A percentile compares a stretch with the other conserved stretches of the same genome.
Conservation (phyloP, 768 basidiomycete genomes). For the Russula vinacea region DNA sequence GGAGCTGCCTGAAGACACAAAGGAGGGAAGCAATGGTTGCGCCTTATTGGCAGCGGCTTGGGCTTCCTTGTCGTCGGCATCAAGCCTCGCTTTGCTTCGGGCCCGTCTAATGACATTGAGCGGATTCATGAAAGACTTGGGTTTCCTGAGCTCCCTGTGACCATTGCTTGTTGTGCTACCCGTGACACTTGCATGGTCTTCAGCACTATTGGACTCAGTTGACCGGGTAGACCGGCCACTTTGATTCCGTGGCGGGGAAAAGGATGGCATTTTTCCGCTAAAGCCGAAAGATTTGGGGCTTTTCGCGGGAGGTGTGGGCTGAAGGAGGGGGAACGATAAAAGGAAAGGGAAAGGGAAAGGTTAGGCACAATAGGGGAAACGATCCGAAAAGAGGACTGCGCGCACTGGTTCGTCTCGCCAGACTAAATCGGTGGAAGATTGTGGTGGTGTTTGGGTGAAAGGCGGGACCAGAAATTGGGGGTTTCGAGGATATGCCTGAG, state of each 20-base stretch:
- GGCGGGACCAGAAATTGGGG: constrained; percentile 6
- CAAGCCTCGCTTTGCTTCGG: constrained; percentile 42
- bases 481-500: constrained; percentile 22
- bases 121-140: constrained; percentile 47
- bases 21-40: constrained; percentile 27
- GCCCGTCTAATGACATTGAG: constrained; percentile 44
- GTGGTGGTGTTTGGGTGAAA: constrained; percentile 19
- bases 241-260: constrained; percentile 33
- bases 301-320: constrained; percentile 49
- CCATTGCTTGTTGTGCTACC: constrained; percentile 38
- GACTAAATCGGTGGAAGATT: constrained; percentile 10
- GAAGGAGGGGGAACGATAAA: neutral
- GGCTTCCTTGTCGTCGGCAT: constrained; percentile 40
- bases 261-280: constrained; percentile 43
- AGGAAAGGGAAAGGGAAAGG: constrained; percentile 1
- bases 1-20: constrained; percentile 24
- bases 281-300: constrained; percentile 39
- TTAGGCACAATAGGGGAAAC: neutral
- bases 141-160: constrained; percentile 43
- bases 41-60: constrained; percentile 29
- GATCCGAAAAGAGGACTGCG: neutral
- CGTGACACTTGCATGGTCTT: constrained; percentile 35
- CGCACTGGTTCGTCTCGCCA: constrained; percentile 31
- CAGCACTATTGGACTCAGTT: constrained; percentile 35
- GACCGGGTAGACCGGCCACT: constrained; percentile 30